phyloP scores from a whole-genome alignment of 371 early-diverging fungal species.

The Nosema muscidifuracis region DNA sequence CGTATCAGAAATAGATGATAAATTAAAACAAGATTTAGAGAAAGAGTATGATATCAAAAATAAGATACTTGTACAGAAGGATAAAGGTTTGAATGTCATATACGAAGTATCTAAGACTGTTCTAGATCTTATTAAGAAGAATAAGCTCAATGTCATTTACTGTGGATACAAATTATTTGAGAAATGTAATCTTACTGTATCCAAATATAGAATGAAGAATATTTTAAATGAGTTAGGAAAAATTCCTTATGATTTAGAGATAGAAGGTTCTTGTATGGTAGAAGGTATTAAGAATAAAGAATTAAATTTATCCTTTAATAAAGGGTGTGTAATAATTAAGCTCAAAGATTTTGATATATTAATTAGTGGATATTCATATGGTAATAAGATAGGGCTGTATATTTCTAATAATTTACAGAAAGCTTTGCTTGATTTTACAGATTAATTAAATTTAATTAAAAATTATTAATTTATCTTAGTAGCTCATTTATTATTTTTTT shows the following conservation, averaged over 20 bases:
- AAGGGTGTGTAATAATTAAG: not conserved
- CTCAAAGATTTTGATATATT: not conserved
- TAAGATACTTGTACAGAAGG: not conserved
- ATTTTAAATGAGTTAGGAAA: not conserved
- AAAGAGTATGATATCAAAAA: not conserved
- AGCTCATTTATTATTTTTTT: too few species aligned
- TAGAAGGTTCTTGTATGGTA: not conserved
- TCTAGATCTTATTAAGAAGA: slow-evolving; percentile 6
- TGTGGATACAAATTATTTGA: slow-evolving; percentile 33
- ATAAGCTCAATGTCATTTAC: slow-evolving; percentile 36
- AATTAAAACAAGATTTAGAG: not conserved
- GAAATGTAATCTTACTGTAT: slow-evolving; percentile 3
- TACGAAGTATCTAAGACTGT: not conserved
- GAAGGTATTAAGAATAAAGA: not conserved
- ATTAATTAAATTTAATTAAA: too few species aligned
- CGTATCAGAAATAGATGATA: not conserved
- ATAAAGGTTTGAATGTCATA: slow-evolving; percentile 6
- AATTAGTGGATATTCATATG: not conserved
- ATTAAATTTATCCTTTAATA: not conserved
- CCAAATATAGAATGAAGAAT: slow-evolving; percentile 33
- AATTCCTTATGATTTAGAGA: slow-evolving; percentile 1
- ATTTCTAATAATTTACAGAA: slow-evolving; percentile 13
- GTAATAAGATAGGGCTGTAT: not conserved
- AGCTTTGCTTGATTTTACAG: slow-evolving; percentile 11
- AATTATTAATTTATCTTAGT: too few species aligned